These are phyloP conservation scores for Cystobasidium ongulense DNA, from an alignment of 768 basidiomycete species.

Conservation along the genomic window DNA sequence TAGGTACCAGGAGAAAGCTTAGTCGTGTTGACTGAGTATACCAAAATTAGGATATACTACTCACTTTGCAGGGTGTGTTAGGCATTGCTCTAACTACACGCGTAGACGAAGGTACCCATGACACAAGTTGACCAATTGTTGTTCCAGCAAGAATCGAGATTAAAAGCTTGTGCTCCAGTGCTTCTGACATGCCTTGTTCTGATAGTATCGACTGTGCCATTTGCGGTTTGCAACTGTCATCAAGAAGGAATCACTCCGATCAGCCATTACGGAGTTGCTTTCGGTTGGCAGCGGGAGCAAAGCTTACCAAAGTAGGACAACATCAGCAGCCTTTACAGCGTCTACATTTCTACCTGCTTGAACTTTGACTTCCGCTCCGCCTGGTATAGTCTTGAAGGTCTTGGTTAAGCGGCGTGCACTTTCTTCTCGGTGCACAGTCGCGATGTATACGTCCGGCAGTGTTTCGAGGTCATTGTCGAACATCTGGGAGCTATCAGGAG, in stretches of 20 bases:
- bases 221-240: conserved; percentile 81
- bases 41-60: conserved; percentile 33
- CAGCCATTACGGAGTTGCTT: not conserved
- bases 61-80: conserved; percentile 89
- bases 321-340: conserved; percentile 67
- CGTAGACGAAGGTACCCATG: conserved; percentile 67
- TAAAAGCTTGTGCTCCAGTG: conserved; percentile 77
- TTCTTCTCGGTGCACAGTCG: conserved; percentile 74
- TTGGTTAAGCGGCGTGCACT: conserved; percentile 60
- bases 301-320: conserved; percentile 76
- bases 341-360: conserved; percentile 61
- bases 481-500: conserved; percentile 35
- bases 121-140: conserved; percentile 68
- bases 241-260: not conserved
- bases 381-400: conserved; percentile 54
- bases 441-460: conserved; percentile 71
- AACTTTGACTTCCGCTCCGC: conserved; percentile 65
- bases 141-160: conserved; percentile 98
- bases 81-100: conserved; percentile 94
- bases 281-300: not conserved
- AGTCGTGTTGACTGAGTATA: not conserved
- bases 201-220: conserved; percentile 65
- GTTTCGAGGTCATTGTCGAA: conserved; percentile 52
- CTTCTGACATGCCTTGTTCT: conserved; percentile 68
- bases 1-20: not conserved